phyloP scores from a whole-genome alignment of 208 protist species.

The Trypanosoma cruzi region DNA sequence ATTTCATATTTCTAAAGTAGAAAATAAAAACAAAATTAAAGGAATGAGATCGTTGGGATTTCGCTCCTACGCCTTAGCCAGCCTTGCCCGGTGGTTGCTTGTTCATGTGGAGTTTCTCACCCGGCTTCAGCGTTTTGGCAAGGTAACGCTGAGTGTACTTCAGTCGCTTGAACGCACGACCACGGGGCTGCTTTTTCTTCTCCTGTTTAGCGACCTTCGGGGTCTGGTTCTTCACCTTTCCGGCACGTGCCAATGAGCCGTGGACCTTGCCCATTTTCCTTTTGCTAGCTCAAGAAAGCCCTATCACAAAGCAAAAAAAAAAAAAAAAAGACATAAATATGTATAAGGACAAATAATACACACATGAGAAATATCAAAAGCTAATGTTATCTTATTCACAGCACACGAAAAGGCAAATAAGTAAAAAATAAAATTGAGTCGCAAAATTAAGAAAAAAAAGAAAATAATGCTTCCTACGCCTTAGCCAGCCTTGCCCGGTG shows the following conservation, averaged over 20 bases:
- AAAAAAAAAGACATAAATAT: background rate
- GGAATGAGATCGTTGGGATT: constrained; percentile 1
- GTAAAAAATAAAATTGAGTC: constrained; percentile 1
- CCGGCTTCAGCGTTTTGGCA: constrained; percentile 91
- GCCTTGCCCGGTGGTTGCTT: constrained; percentile 92
- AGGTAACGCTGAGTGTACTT: constrained; percentile 98
- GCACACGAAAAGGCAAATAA: background rate
- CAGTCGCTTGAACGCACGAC: constrained; percentile 97
- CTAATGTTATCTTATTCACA: background rate
- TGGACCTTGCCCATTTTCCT: constrained; percentile 58
- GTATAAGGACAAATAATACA: no score
- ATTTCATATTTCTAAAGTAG: constrained; percentile 15
- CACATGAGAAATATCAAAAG: no score
- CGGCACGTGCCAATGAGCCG: constrained; percentile 97
- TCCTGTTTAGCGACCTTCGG: constrained; percentile 96
- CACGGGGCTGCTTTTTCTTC: constrained; percentile 95
- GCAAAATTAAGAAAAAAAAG: constrained; percentile 30
- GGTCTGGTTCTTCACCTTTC: constrained; percentile 99
- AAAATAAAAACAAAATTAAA: constrained; percentile 28
- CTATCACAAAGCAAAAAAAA: constrained; percentile 12
- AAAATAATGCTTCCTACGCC: constrained; percentile 13
- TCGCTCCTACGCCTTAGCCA: constrained; percentile 49
- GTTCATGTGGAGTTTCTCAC: constrained; percentile 95
- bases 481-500: constrained; percentile 90
- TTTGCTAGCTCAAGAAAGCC: background rate